A percentile compares a stretch with the other conserved stretches of the same genome.
These are phyloP conservation scores for Nepenthes mirabilis DNA, from an alignment of 148 eudicot species.

Conservation along the genomic window DNA sequence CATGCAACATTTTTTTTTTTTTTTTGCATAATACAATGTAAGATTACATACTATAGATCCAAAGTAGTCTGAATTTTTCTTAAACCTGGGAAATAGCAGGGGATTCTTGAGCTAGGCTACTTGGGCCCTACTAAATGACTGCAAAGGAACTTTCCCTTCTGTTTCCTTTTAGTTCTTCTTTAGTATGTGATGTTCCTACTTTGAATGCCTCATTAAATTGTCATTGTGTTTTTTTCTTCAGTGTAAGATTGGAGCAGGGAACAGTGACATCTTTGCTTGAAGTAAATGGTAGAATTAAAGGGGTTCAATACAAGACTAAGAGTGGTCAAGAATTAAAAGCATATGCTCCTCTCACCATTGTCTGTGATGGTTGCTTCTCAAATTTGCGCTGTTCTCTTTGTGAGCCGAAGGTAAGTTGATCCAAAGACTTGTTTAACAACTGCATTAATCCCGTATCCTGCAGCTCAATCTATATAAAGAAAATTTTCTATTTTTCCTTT, in stretches of 20 bases:
- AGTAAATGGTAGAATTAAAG: slow-evolving; percentile 58
- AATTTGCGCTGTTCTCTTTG: slow-evolving; percentile 72
- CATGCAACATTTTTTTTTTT: too few relatives aligned
- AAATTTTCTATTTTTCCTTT: too few relatives aligned
- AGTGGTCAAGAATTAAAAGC: slow-evolving; percentile 49
- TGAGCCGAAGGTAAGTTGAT: slow-evolving; percentile 40
- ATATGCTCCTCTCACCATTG: slow-evolving; percentile 77
- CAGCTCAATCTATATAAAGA: too few relatives aligned
- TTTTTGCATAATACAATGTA: too few relatives aligned
- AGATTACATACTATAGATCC: too few relatives aligned
- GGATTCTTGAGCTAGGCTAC: too few relatives aligned
- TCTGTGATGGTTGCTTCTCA: slow-evolving; percentile 89
- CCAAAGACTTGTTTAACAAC: too few relatives aligned
- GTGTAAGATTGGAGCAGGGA: slow-evolving; percentile 79
- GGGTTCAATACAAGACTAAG: slow-evolving; percentile 68
- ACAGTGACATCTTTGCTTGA: slow-evolving; percentile 77
- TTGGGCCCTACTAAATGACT: too few relatives aligned
- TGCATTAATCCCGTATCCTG: too few relatives aligned
- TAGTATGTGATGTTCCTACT: too few relatives aligned
- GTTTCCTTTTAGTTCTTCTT: neutral
- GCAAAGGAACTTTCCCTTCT: neutral
- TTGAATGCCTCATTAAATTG: neutral
- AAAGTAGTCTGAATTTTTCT: too few relatives aligned
- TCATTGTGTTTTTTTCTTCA: slow-evolving; percentile 9
- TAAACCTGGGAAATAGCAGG: too few relatives aligned